Evolutionary conservation across 2,329 filamentous ascomycete genomes (phyloP).

Genomic region (Colletotrichum spinosum): DNA sequence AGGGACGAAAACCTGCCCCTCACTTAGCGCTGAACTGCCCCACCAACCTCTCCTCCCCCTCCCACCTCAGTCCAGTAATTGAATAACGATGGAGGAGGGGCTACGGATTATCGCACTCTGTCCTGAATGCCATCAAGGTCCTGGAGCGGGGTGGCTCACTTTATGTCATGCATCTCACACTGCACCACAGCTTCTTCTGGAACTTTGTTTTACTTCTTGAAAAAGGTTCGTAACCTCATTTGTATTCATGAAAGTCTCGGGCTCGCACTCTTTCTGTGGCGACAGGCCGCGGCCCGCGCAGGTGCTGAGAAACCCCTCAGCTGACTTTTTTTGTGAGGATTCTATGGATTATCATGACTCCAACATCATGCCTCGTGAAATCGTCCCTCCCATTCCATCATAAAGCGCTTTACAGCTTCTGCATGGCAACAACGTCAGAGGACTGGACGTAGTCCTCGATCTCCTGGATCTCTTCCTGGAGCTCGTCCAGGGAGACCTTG

Average conservation of each 20-base stretch:
- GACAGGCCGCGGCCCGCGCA: slow-evolving; percentile 14
- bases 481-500: slow-evolving; percentile 88
- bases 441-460: slow-evolving; percentile 98
- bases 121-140: slow-evolving; percentile 9
- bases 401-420: slow-evolving; percentile 39
- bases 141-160: slow-evolving; percentile 11
- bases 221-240: slow-evolving; percentile 38
- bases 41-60: slow-evolving; percentile 23
- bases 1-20: slow-evolving; percentile 27
- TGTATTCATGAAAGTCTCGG: slow-evolving; percentile 35
- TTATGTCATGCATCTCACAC: background rate
- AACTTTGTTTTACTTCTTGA: slow-evolving; percentile 22
- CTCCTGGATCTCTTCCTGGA: slow-evolving; percentile 84
- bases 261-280: slow-evolving; percentile 31
- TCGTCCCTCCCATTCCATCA: slow-evolving; percentile 38
- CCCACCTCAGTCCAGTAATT: background rate
- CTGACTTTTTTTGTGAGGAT: slow-evolving; percentile 36
- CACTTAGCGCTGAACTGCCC: slow-evolving; percentile 33
- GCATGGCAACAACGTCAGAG: slow-evolving; percentile 73
- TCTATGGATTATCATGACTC: slow-evolving; percentile 39
- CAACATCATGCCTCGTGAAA: slow-evolving; percentile 48
- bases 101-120: background rate
- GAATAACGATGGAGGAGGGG: background rate
- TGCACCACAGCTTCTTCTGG: no score
- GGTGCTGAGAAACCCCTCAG: slow-evolving; percentile 32